Conservation (phyloP, 164 flowering plant genomes). For the Aristolochia fimbriata region DNA sequence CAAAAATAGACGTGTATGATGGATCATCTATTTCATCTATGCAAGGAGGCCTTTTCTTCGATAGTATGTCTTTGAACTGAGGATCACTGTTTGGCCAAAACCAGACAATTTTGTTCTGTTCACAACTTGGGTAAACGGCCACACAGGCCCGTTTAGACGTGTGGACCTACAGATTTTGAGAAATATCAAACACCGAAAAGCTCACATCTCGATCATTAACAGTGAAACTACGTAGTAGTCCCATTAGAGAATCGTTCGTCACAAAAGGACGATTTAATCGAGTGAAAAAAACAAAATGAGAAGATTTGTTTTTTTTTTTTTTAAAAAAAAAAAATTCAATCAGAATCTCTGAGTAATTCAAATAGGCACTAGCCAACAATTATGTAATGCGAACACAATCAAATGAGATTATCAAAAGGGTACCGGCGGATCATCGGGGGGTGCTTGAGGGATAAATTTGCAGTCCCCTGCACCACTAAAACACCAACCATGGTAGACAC, state of each 20-base stretch:
- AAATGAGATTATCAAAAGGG: background rate
- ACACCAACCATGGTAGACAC: slow-evolving; percentile 98
- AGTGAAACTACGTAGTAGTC: background rate
- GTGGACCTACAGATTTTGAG: slow-evolving; percentile 42
- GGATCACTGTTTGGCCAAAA: slow-evolving; percentile 87
- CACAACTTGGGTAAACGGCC: slow-evolving; percentile 66
- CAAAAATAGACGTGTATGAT: slow-evolving; percentile 46
- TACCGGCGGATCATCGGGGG: slow-evolving; percentile 83
- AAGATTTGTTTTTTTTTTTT: too few relatives aligned
- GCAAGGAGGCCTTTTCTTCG: slow-evolving; percentile 54
- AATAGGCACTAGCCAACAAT: background rate
- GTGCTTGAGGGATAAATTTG: slow-evolving; percentile 85
- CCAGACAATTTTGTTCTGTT: slow-evolving; percentile 81
- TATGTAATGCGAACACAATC: too few relatives aligned
- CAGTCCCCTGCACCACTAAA: slow-evolving; percentile 82
- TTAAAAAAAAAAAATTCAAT: too few relatives aligned
- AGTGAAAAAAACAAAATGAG: background rate
- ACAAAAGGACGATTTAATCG: background rate
- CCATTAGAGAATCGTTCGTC: background rate
- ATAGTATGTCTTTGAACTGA: slow-evolving; percentile 42
- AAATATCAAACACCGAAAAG: background rate
- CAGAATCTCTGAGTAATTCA: background rate
- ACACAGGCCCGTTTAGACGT: slow-evolving; percentile 79
- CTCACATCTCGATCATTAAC: background rate
- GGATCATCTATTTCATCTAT: slow-evolving; percentile 87